Evolutionary conservation across 768 basidiomycete genomes (phyloP), one percentile per base, ranked within the genome.

Genomic region (Pleurotus eryngii): DNA sequence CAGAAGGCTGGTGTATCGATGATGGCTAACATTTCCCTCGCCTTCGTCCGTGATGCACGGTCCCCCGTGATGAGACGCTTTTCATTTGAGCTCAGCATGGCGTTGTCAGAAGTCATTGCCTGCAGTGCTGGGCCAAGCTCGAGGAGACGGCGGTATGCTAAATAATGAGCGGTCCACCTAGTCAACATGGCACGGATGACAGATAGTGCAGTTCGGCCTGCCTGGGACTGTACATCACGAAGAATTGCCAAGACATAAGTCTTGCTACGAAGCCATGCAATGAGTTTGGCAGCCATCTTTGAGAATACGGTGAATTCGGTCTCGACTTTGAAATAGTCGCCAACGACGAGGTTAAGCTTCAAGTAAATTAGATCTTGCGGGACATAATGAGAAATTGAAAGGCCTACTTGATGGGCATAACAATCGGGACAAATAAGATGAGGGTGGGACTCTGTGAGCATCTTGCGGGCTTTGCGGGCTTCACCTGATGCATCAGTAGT

Each of bases 401-500:
- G 17, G 60, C 58, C 3, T 57, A 75, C 74, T 65, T 76, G 74
- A 61, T 77, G 75, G 1, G 70, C 66, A 55, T 70, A 70, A 53
- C 75, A 76, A 54, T 73, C 69, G 7, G 64, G 68, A 0, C 63
- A 59, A n/a, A 76, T 65, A 1, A 76, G 27, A 15, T 61, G 26
- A 1, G 67, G 70, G 27, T 53, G 57, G 35, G 66, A 61, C 2
- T n/a, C 4, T 1, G 12, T 22, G 4, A 74, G 57, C 2, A 69
- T 53, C 1, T 24, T 17, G 0, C 59, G 50, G 1, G 71, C 72
- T 55, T 71, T 70, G 18, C 37, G 14, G 11, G 69, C 71, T 42
- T 76, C 71, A 2, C 72, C 74, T 1, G 65, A 72, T 14, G 70
- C 68, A 68, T 77, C 72, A 11, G 70, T 70, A 17, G 63, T 61